phyloP scores from a whole-genome alignment of 805 yeast species.

The Candida endomychidarum region DNA sequence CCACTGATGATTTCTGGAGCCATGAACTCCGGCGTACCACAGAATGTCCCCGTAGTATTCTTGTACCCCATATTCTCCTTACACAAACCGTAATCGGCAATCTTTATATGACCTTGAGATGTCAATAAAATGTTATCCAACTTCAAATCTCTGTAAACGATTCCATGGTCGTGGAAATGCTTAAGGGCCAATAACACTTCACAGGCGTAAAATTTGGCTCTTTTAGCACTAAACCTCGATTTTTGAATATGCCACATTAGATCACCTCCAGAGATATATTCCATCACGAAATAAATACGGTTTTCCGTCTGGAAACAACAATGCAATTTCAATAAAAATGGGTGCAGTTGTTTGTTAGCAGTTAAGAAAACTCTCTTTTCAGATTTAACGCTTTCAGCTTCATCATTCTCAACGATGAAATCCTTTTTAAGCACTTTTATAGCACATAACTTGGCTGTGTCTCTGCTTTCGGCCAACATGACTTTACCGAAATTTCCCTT shows the following conservation, averaged over 20 bases:
- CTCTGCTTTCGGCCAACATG: slow-evolving; percentile 92
- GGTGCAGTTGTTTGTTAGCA: slow-evolving; percentile 87
- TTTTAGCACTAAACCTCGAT: slow-evolving; percentile 77
- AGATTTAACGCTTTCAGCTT: slow-evolving; percentile 90
- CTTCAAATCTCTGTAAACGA: slow-evolving; percentile 93
- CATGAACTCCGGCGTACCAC: slow-evolving; percentile 99
- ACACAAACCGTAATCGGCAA: slow-evolving; percentile 97
- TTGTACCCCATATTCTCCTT: slow-evolving; percentile 89
- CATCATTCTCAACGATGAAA: slow-evolving; percentile 92
- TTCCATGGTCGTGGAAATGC: slow-evolving; percentile 93
- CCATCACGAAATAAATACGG: slow-evolving; percentile 97
- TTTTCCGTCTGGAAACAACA: slow-evolving; percentile 98
- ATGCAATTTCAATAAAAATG: slow-evolving; percentile 84
- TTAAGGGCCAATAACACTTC: slow-evolving; percentile 90
- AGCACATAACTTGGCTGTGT: slow-evolving; percentile 81
- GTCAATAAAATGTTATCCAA: slow-evolving; percentile 90
- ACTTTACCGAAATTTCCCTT: slow-evolving; percentile 99
- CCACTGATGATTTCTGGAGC: slow-evolving; percentile 97
- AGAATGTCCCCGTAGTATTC: slow-evolving; percentile 86
- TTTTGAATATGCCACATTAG: slow-evolving; percentile 99
- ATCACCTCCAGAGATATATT: slow-evolving; percentile 96
- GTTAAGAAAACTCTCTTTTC: slow-evolving; percentile 88
- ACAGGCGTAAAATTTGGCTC: slow-evolving; percentile 97
- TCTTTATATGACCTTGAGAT: slow-evolving; percentile 89
- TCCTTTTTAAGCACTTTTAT: slow-evolving; percentile 96